Conservation (phyloP, 495 filamentous ascomycete genomes). For the Viridothelium virens region DNA sequence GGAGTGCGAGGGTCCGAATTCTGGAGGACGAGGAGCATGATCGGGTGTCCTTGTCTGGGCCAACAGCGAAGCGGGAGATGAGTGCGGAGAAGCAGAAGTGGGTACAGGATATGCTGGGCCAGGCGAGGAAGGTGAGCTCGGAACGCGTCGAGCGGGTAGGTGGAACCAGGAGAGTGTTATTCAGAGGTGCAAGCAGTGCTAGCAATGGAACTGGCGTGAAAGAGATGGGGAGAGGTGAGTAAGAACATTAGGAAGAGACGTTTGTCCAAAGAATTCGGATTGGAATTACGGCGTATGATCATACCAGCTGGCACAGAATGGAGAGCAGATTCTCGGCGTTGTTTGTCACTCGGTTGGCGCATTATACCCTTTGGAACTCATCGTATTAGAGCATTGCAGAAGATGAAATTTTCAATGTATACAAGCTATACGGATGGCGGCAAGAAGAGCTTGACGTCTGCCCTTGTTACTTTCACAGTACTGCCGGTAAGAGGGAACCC, state of each 20-base stretch:
- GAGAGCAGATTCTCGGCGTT: background rate
- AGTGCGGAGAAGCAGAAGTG: constrained; percentile 57
- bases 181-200: constrained; percentile 14
- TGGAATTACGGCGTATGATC: constrained; percentile 1
- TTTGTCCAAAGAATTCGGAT: constrained; percentile 17
- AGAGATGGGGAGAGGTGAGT: background rate
- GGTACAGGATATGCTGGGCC: constrained; percentile 65
- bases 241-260: constrained; percentile 3
- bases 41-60: background rate
- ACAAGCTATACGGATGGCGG: background rate
- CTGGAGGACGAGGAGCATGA: background rate
- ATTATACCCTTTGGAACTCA: background rate
- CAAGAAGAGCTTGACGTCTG: background rate
- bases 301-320: background rate
- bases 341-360: background rate
- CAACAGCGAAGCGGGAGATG: constrained; percentile 47
- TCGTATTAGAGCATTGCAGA: background rate
- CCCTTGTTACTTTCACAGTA: background rate
- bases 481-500: background rate
- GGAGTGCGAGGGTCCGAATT: background rate
- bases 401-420: background rate
- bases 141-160: constrained; percentile 21
- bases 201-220: background rate
- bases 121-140: constrained; percentile 29
- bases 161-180: constrained; percentile 31